Percentiles rank a stretch among this genome's conserved stretches.
These are phyloP conservation scores for Saccharomycopsis schoenii DNA, from an alignment of 805 yeast species.

Conservation along the genomic window DNA sequence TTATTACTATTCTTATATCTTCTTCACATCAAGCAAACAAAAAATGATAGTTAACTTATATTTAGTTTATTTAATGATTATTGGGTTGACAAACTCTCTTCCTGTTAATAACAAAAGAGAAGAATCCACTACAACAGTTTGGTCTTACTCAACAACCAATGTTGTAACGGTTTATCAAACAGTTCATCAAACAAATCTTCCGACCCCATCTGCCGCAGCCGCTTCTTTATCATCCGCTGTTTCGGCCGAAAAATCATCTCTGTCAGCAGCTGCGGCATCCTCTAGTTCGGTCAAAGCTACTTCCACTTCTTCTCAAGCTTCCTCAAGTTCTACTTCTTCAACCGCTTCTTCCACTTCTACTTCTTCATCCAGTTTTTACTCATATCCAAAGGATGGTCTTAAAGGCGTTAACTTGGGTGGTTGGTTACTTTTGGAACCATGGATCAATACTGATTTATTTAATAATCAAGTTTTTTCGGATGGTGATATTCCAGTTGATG, in stretches of 20 bases:
- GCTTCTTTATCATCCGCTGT: constrained; percentile 13
- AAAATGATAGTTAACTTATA: not conserved
- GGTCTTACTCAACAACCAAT: constrained; percentile 4
- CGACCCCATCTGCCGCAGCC: constrained; percentile 12
- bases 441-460: constrained; percentile 56
- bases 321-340: not conserved
- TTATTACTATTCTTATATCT: not conserved
- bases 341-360: constrained; percentile 4
- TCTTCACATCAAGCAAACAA: not conserved
- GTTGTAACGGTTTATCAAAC: constrained; percentile 11
- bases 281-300: constrained; percentile 5
- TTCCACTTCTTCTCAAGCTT: constrained; percentile 2
- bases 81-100: not conserved
- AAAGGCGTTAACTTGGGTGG: constrained; percentile 58
- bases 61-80: not conserved
- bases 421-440: constrained; percentile 66
- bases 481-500: constrained; percentile 45
- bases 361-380: constrained; percentile 11
- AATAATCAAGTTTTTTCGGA: constrained; percentile 26
- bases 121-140: constrained; percentile 5
- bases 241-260: constrained; percentile 7
- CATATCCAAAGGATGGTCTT: constrained; percentile 15
- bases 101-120: not conserved
- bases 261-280: not conserved
- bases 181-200: constrained; percentile 3